A percentile compares a stretch with the other conserved stretches of the same genome.
Conservation (phyloP, 2,329 filamentous ascomycete genomes). For the Colletotrichum sidae region DNA sequence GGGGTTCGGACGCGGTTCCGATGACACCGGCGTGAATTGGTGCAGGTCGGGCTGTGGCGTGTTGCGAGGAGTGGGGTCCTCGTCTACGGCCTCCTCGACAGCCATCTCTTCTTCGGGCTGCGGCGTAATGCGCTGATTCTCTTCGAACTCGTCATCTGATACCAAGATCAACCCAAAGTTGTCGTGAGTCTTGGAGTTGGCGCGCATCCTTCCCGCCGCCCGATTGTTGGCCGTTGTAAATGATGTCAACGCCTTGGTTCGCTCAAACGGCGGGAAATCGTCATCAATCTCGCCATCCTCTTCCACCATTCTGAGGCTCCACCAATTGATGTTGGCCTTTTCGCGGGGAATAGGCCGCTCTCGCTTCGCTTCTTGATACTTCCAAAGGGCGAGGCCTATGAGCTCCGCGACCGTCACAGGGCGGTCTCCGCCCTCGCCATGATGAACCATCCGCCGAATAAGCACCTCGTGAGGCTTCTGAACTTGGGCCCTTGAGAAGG, state of each 20-base stretch:
- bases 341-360: constrained; percentile 73
- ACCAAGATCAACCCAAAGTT: constrained; percentile 85
- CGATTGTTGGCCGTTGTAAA: constrained; percentile 87
- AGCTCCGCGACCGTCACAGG: constrained; percentile 81
- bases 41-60: constrained; percentile 58
- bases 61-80: constrained; percentile 56
- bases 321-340: constrained; percentile 83
- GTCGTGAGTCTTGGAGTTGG: constrained; percentile 82
- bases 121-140: constrained; percentile 77
- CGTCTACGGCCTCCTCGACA: constrained; percentile 52
- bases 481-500: constrained; percentile 70
- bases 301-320: constrained; percentile 86
- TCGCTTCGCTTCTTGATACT: constrained; percentile 81
- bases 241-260: constrained; percentile 78
- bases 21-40: constrained; percentile 43
- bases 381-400: constrained; percentile 83
- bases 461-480: constrained; percentile 77
- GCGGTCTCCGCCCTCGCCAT: constrained; percentile 71
- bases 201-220: constrained; percentile 67
- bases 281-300: constrained; percentile 87
- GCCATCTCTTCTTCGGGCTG: constrained; percentile 60
- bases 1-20: constrained; percentile 64
- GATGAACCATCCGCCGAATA: constrained; percentile 76
- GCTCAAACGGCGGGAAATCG: constrained; percentile 83
- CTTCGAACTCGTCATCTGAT: constrained; percentile 72